Conservation (phyloP, 2,329 filamentous ascomycete species). For the Trichoderma afroharzianum region DNA sequence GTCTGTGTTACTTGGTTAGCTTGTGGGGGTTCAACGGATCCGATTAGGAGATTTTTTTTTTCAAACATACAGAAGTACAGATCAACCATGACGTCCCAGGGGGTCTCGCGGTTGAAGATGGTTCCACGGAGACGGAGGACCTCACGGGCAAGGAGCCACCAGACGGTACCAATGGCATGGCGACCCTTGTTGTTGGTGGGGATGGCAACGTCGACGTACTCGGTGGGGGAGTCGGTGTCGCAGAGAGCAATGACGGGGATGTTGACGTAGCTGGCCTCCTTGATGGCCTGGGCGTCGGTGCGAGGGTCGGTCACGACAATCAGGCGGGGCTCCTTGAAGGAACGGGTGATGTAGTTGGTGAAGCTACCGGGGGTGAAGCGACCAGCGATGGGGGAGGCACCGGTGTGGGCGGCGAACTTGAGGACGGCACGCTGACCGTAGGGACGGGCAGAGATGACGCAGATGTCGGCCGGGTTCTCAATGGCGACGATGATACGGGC, state of each 20-base stretch:
- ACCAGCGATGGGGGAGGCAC: conserved; percentile 95
- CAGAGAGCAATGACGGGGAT: conserved; percentile 99
- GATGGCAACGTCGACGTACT: conserved; percentile 99
- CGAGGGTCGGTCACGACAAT: conserved; percentile 99
- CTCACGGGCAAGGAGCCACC: conserved; percentile 99
- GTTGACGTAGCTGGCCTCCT: conserved; percentile 99
- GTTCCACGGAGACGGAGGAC: conserved; percentile 98
- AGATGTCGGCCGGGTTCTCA: conserved; percentile 99
- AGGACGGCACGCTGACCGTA: conserved; percentile 99
- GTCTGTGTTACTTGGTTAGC: conserved; percentile 48
- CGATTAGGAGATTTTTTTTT: no score
- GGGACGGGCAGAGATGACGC: conserved; percentile 98
- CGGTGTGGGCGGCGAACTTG: conserved; percentile 99
- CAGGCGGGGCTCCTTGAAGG: conserved; percentile 99
- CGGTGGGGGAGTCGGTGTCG: conserved; percentile 98
- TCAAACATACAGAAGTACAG: conserved; percentile 85
- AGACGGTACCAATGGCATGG: conserved; percentile 96
- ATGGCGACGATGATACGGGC: conserved; percentile 98
- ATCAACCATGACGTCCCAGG: conserved; percentile 99
- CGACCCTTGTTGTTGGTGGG: conserved; percentile 99
- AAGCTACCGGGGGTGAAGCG: conserved; percentile 99
- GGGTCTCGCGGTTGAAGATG: conserved; percentile 89
- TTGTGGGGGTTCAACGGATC: not conserved
- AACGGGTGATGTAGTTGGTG: conserved; percentile 99
- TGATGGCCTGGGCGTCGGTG: conserved; percentile 99